Base-by-base conservation (phyloP, 2,329 filamentous ascomycete species). In the Uncinocarpus reesii region DNA sequence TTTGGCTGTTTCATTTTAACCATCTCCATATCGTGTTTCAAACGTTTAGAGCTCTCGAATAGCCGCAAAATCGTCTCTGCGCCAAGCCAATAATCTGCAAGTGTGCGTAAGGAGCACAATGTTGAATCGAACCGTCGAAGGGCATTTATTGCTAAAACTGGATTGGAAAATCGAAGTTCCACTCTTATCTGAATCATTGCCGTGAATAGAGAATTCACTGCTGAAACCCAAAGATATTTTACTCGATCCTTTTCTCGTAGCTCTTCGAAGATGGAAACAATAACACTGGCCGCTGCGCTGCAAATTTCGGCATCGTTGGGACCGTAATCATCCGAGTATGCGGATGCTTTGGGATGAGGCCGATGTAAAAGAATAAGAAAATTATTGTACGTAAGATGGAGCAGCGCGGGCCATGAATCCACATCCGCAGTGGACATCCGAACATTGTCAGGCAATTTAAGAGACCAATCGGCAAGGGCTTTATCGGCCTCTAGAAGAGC, bases 161-260 rank as follows among this genome's bases (percentile, higher is more conserved):
- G 68, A 38, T 71, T 71, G 2, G 68, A 70, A 49, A 71, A 70
- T 18, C 67, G 66, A 16, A 71, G 60, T 49, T 71, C 68, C 6
- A 70, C 67, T 15, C 68, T 64, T 6, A 71, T 67, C 58, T 71
- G 68, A 23, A 71, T 69, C 68, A 71, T 70, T 13, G 68, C 68
- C 4, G 68, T 71, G 54, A 71, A 71, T 4, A 71, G 54, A 1
- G 66, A 67, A 44, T 69, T 67, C 8, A 71, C 67, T 2, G 65
- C 65, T 15, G 67, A 68, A 47, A 67, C 65, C 68, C 68, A 71
- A 7, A 71, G 57, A 52, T 62, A 68, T 49, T 68, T 70, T 47
- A 70, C 55, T 13, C 64, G 59, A 47, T 68, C 63, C 29, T 67
- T 66, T 16, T 68, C 53, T 7, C 68, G 62, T 11, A 71, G 60